Evolutionary conservation across 2,329 filamentous ascomycete genomes (phyloP).

Genomic region (Alternaria angustiovoidea): DNA sequence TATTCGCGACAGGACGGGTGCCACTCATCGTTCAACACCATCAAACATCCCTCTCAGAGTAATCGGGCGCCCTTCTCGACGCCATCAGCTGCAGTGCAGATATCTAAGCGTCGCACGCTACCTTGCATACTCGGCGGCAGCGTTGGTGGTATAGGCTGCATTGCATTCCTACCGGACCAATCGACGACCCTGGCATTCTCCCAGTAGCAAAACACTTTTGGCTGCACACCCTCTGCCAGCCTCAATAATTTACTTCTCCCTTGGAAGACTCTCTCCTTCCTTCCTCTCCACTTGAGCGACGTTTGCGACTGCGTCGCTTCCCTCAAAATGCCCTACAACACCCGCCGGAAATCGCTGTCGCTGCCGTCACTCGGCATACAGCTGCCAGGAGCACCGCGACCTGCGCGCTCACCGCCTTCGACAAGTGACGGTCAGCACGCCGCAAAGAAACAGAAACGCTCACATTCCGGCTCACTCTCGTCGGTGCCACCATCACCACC

Average conservation of each 20-base stretch:
- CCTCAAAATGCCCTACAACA: constrained; percentile 87
- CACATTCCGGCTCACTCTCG: constrained; percentile 64
- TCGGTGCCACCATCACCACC: constrained; percentile 56
- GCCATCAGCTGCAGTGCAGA: constrained; percentile 29
- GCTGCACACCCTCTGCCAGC: constrained; percentile 35
- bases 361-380: constrained; percentile 93
- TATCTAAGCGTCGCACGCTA: constrained; percentile 43
- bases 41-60: constrained; percentile 22
- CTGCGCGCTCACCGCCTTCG: constrained; percentile 63
- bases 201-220: constrained; percentile 44
- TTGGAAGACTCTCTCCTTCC: constrained; percentile 9
- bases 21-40: constrained; percentile 19
- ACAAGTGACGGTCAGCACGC: constrained; percentile 64
- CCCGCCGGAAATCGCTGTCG: constrained; percentile 93
- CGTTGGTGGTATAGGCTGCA: constrained; percentile 42
- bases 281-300: constrained; percentile 13
- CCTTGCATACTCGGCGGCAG: constrained; percentile 43
- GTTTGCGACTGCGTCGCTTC: constrained; percentile 18
- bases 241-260: constrained; percentile 35
- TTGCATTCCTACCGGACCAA: constrained; percentile 47
- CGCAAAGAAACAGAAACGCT: constrained; percentile 74
- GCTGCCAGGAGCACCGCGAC: constrained; percentile 65
- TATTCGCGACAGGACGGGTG: constrained; percentile 26
- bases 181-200: constrained; percentile 42
- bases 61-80: constrained; percentile 22